These are phyloP conservation scores for Populus ilicifolia DNA, from an alignment of 345 rosid genomes.

Conservation along the genomic window DNA sequence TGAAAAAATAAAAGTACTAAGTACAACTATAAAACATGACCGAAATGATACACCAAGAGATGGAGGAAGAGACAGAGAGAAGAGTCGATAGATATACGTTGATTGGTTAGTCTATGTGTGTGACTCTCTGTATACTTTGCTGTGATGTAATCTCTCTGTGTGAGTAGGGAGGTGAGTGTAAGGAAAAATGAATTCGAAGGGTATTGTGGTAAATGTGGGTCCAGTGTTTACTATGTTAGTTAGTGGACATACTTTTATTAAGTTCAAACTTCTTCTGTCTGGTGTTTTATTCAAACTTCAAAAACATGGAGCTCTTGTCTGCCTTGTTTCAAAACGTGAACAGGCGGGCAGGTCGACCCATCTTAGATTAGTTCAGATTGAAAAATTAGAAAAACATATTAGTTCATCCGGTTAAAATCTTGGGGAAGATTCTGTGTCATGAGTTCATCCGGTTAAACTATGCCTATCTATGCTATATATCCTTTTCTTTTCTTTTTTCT, in stretches of 20 bases:
- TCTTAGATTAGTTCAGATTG: no score
- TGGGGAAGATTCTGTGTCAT: no score
- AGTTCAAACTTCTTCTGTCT: background rate
- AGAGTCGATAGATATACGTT: constrained; percentile 37
- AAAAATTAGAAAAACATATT: no score
- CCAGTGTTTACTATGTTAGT: background rate
- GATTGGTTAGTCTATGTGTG: constrained; percentile 31
- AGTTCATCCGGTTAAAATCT: no score
- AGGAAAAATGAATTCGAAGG: constrained; percentile 13
- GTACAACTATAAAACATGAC: constrained; percentile 1
- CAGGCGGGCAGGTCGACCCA: no score
- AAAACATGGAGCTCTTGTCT: background rate
- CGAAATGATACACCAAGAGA: background rate
- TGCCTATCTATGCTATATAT: no score
- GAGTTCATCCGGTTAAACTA: no score
- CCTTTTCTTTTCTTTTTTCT: no score
- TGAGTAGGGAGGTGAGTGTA: background rate
- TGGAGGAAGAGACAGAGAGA: background rate
- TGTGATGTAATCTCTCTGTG: constrained; percentile 2
- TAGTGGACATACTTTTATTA: background rate
- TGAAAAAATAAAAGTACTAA: constrained; percentile 7
- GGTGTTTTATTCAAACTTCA: background rate
- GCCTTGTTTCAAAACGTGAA: no score
- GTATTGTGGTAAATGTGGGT: background rate
- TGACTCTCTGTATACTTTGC: background rate